These are phyloP conservation scores for Blepharisma japonicum DNA, from an alignment of 73 alveolate genomes.

Conservation along the genomic window DNA sequence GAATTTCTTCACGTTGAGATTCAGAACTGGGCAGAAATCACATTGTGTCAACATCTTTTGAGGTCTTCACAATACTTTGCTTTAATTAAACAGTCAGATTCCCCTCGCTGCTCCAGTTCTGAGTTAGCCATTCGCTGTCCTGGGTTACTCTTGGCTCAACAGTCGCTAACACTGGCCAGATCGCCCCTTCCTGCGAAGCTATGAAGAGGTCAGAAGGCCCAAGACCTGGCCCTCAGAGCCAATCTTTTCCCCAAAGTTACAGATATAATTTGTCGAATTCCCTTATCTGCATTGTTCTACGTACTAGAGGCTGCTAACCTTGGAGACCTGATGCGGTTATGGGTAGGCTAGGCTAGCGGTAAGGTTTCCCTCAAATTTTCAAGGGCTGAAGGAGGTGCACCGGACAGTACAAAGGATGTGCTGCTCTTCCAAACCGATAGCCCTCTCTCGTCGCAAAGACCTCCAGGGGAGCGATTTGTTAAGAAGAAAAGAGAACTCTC, in stretches of 20 bases:
- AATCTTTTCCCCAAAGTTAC: slow-evolving; percentile 67
- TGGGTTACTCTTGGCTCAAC: not conserved
- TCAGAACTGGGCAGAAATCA: slow-evolving; percentile 99
- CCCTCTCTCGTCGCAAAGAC: no score
- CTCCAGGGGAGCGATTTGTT: no score
- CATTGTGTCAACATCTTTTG: slow-evolving; percentile 97
- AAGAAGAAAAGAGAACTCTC: no score
- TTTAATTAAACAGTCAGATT: slow-evolving; percentile 94
- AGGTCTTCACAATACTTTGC: slow-evolving; percentile 95
- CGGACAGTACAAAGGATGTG: no score
- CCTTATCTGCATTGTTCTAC: no score
- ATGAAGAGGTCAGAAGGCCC: not conserved
- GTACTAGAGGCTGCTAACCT: no score
- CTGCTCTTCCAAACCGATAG: no score
- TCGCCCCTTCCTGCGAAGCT: not conserved
- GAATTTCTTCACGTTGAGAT: slow-evolving; percentile 97
- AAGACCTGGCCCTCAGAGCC: slow-evolving; percentile 6
- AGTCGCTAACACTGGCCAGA: not conserved
- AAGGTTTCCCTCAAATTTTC: no score
- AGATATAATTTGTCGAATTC: no score
- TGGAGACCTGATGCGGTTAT: no score
- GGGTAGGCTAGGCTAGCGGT: no score
- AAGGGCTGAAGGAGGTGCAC: no score
- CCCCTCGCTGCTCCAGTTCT: slow-evolving; percentile 98
- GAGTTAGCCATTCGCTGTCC: slow-evolving; percentile 56